Evolutionary conservation across 768 basidiomycete species (phyloP).

Genomic region (Rhodotorula graminis): DNA sequence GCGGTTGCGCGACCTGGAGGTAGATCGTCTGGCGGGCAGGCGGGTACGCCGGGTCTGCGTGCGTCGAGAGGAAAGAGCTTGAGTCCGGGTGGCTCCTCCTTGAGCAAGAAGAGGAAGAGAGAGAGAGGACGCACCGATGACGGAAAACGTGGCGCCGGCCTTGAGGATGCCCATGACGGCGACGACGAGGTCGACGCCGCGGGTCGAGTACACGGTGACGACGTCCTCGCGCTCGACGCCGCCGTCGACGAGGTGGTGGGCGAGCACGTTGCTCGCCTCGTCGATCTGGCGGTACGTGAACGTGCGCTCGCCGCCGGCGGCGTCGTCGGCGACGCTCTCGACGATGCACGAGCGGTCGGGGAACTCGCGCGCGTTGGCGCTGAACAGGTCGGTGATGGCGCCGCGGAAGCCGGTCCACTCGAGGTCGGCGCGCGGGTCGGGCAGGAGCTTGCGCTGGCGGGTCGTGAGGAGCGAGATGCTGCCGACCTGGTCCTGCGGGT

Average conservation of each 20-base stretch:
- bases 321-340: slow-evolving; percentile 58
- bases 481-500: slow-evolving; percentile 67
- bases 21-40: slow-evolving; percentile 87
- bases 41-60: slow-evolving; percentile 94
- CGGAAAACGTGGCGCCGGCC: slow-evolving; percentile 92
- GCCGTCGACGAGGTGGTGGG: slow-evolving; percentile 77
- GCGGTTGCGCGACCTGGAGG: slow-evolving; percentile 83
- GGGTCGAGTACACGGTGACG: slow-evolving; percentile 94
- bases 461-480: slow-evolving; percentile 74
- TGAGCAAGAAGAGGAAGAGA: not conserved
- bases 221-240: slow-evolving; percentile 91
- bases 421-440: slow-evolving; percentile 77
- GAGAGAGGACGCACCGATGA: slow-evolving; percentile 65
- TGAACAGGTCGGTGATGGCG: slow-evolving; percentile 92
- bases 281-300: slow-evolving; percentile 79
- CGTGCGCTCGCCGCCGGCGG: slow-evolving; percentile 50
- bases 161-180: slow-evolving; percentile 96
- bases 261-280: slow-evolving; percentile 77
- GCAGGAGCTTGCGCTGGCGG: slow-evolving; percentile 64
- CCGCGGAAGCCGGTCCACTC: slow-evolving; percentile 98
- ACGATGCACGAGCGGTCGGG: slow-evolving; percentile 86
- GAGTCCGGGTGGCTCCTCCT: too few relatives aligned
- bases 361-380: slow-evolving; percentile 69
- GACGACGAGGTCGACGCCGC: slow-evolving; percentile 91
- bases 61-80: too few relatives aligned